phyloP scores from a whole-genome alignment of 23 red algal species.

The Agarophyton chilense region DNA sequence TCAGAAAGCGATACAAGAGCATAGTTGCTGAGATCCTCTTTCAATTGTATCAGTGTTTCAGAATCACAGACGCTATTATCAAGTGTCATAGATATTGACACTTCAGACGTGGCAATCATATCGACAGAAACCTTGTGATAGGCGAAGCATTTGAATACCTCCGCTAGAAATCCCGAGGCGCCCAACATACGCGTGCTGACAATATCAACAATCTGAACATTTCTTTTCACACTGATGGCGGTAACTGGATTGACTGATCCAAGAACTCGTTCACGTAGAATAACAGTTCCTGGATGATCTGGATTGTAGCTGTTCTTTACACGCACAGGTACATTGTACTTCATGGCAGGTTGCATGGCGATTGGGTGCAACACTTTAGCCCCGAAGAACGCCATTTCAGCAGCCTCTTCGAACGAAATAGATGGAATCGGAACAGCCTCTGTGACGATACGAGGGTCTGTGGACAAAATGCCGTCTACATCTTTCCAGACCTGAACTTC shows the following conservation, averaged over 20 bases:
- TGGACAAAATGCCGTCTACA: slow-evolving; percentile 91
- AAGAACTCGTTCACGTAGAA: slow-evolving; percentile 43
- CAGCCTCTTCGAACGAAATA: slow-evolving; percentile 90
- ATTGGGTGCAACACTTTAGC: slow-evolving; percentile 97
- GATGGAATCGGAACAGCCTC: slow-evolving; percentile 79
- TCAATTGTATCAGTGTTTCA: slow-evolving; percentile 42
- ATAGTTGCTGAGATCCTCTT: slow-evolving; percentile 70
- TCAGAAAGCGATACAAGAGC: slow-evolving; percentile 66
- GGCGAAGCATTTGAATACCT: slow-evolving; percentile 90
- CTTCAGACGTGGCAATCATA: slow-evolving; percentile 97
- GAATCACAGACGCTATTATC: slow-evolving; percentile 49
- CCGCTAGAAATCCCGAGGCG: slow-evolving; percentile 91
- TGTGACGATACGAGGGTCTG: slow-evolving; percentile 93
- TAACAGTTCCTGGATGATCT: slow-evolving; percentile 88
- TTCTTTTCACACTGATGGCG: slow-evolving; percentile 86
- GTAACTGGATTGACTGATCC: slow-evolving; percentile 77
- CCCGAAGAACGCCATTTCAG: slow-evolving; percentile 98
- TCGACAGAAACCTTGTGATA: slow-evolving; percentile 83
- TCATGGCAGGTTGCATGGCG: slow-evolving; percentile 95
- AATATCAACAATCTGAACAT: slow-evolving; percentile 94
- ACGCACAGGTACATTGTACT: slow-evolving; percentile 86
- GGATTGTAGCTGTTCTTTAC: slow-evolving; percentile 99
- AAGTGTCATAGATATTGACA: slow-evolving; percentile 92
- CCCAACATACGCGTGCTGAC: slow-evolving; percentile 94
- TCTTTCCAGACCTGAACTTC: slow-evolving; percentile 99